Conservation (phyloP, 2,329 filamentous ascomycete species). For the Trichophyton benhamiae region DNA sequence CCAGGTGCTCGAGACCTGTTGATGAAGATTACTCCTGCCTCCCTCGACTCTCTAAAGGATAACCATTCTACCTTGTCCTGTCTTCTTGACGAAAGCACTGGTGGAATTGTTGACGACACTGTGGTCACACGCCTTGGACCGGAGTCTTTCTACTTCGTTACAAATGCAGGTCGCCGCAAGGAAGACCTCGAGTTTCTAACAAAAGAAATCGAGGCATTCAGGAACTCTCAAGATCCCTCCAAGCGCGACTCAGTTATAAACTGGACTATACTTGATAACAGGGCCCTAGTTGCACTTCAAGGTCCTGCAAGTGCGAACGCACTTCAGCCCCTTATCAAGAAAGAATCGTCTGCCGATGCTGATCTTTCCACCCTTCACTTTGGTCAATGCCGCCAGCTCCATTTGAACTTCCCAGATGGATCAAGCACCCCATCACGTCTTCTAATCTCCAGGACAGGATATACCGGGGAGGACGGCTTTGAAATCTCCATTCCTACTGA, state of each 20-base stretch:
- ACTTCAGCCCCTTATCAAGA: constrained; percentile 49
- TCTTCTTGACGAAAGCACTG: constrained; percentile 63
- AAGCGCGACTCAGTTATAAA: constrained; percentile 41
- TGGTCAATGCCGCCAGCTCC: constrained; percentile 57
- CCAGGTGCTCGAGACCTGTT: constrained; percentile 70
- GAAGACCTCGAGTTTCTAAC: constrained; percentile 74
- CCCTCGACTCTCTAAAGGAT: constrained; percentile 49
- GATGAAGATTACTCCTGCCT: constrained; percentile 69
- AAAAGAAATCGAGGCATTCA: constrained; percentile 53
- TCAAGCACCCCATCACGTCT: constrained; percentile 42
- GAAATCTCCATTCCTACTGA: constrained; percentile 73
- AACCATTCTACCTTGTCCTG: constrained; percentile 74
- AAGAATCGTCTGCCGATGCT: constrained; percentile 32
- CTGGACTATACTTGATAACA: constrained; percentile 59
- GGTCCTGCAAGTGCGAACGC: constrained; percentile 65
- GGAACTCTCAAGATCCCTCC: constrained; percentile 39
- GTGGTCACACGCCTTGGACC: constrained; percentile 70
- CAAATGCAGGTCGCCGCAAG: constrained; percentile 81
- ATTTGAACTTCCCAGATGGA: constrained; percentile 48
- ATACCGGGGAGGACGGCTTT: constrained; percentile 97
- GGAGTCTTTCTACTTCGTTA: constrained; percentile 80
- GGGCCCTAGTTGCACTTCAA: constrained; percentile 78
- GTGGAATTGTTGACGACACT: constrained; percentile 90
- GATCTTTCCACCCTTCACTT: constrained; percentile 65
- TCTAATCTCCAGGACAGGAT: constrained; percentile 77